A percentile compares a stretch with the other conserved stretches of the same genome.
Conservation (phyloP, 2,329 filamentous ascomycete species). For the Lachnellula subtilissima region DNA sequence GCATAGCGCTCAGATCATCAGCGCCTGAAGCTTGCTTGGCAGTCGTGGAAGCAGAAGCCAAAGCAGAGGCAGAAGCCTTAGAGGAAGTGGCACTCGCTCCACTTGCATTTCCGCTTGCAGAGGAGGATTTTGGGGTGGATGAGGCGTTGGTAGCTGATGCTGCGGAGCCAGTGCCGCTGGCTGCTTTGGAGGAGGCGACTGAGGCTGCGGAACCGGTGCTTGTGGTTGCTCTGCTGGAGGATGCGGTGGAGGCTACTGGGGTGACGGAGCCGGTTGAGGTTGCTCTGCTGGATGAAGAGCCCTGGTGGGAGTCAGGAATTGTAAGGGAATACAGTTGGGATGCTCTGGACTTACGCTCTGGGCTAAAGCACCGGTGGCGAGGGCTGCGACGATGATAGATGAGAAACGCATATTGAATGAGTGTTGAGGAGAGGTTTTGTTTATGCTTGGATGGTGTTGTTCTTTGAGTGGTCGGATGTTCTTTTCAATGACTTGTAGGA, state of each 20-base stretch:
- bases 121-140: neutral
- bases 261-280: neutral
- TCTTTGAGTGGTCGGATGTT: no score
- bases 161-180: neutral
- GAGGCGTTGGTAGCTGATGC: neutral
- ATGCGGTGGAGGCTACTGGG: neutral
- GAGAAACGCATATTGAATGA: constrained; percentile 15
- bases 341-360: constrained; percentile 9
- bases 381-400: constrained; percentile 10
- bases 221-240: neutral
- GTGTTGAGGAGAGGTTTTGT: neutral
- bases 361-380: constrained; percentile 10
- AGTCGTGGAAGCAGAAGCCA: constrained; percentile 5
- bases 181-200: neutral
- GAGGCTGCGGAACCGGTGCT: neutral
- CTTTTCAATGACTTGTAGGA: no score
- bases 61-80: neutral
- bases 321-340: neutral
- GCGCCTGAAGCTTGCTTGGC: constrained; percentile 9
- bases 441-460: neutral
- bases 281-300: neutral
- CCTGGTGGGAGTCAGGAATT: neutral
- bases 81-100: neutral
- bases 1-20: neutral
- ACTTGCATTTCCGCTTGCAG: neutral